Conservation (phyloP, 2,329 filamentous ascomycete species). For the Plectosphaerella cucumerina region DNA sequence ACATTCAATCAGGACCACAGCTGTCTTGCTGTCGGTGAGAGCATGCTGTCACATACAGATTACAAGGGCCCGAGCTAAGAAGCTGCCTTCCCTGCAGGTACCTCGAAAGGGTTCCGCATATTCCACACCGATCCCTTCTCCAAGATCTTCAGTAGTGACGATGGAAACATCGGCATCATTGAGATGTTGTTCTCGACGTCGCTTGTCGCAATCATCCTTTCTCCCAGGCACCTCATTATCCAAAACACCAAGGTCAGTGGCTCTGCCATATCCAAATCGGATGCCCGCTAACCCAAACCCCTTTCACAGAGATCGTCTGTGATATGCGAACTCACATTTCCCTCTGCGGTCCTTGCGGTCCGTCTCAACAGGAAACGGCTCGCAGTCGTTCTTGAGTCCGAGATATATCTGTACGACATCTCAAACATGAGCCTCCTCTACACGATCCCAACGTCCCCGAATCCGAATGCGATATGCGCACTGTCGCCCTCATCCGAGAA, state of each 20-base stretch:
- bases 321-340: slow-evolving; percentile 98
- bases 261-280: background rate
- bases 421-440: slow-evolving; percentile 95
- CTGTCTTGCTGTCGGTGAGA: slow-evolving; percentile 86
- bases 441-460: slow-evolving; percentile 91
- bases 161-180: slow-evolving; percentile 91
- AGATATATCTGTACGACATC: slow-evolving; percentile 98
- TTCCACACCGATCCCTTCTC: slow-evolving; percentile 96
- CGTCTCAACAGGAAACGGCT: slow-evolving; percentile 91
- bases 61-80: slow-evolving; percentile 3
- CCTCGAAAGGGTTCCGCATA: slow-evolving; percentile 89
- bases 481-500: slow-evolving; percentile 92
- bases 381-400: slow-evolving; percentile 88
- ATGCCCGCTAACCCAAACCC: slow-evolving; percentile 10
- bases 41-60: slow-evolving; percentile 10
- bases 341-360: slow-evolving; percentile 91
- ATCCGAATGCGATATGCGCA: slow-evolving; percentile 85
- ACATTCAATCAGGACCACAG: slow-evolving; percentile 99
- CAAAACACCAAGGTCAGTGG: slow-evolving; percentile 86
- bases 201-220: slow-evolving; percentile 87
- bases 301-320: slow-evolving; percentile 59
- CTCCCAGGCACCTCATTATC: slow-evolving; percentile 87
- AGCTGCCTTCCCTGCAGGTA: slow-evolving; percentile 51
- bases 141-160: slow-evolving; percentile 90
- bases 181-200: slow-evolving; percentile 99